Conservation (phyloP, 441 rosid genomes). For the Syzygium syzygioides region DNA sequence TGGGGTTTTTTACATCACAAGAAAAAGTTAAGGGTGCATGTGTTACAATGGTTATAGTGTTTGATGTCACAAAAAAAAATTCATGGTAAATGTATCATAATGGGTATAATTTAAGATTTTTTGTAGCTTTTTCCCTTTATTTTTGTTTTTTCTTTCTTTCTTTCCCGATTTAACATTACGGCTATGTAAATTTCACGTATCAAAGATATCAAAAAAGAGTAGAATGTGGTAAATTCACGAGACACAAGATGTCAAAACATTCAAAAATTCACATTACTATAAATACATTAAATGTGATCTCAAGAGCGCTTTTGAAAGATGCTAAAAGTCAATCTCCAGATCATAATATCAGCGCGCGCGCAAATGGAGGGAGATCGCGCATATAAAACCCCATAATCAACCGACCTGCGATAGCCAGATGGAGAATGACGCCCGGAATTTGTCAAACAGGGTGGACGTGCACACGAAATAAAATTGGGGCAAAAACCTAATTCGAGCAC, state of each 20-base stretch:
- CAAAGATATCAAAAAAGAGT: background rate
- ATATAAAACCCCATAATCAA: too few relatives aligned
- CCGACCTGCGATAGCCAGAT: too few relatives aligned
- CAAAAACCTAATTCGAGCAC: accelerated
- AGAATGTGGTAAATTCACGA: background rate
- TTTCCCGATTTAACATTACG: background rate
- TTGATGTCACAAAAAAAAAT: too few relatives aligned
- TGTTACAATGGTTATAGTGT: too few relatives aligned
- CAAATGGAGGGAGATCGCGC: background rate
- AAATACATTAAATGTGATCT: background rate
- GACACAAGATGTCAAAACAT: background rate
- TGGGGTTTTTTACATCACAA: too few relatives aligned
- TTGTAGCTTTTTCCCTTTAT: too few relatives aligned
- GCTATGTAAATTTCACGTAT: background rate
- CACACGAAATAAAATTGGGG: background rate
- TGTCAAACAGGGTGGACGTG: background rate
- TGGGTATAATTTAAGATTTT: too few relatives aligned
- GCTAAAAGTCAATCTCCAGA: background rate
- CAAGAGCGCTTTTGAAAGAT: accelerated
- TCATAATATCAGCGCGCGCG: accelerated
- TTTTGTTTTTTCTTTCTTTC: background rate
- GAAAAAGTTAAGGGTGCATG: too few relatives aligned
- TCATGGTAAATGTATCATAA: too few relatives aligned
- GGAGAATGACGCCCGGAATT: too few relatives aligned
- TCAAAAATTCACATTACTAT: background rate